Evolutionary conservation across 306 rosid genomes (phyloP).

Genomic region (Citrullus colocynthis): DNA sequence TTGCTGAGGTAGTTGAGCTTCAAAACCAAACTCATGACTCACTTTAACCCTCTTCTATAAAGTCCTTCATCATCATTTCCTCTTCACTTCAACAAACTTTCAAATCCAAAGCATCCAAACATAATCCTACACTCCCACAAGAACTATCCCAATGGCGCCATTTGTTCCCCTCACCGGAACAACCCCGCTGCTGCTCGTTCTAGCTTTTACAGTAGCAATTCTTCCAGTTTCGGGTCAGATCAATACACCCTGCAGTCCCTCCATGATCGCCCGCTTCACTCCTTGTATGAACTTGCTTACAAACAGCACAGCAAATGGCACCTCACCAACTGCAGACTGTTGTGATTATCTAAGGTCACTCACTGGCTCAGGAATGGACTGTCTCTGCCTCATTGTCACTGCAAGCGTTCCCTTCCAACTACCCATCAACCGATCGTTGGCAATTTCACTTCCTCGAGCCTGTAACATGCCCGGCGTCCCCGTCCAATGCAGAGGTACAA

Average conservation of each 20-base stretch:
- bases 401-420: slow-evolving; percentile 30
- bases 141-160: slow-evolving; percentile 18
- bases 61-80: slow-evolving; percentile 16
- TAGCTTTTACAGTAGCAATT: slow-evolving; percentile 16
- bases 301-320: slow-evolving; percentile 33
- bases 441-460: slow-evolving; percentile 75
- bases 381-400: slow-evolving; percentile 37
- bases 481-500: slow-evolving; percentile 48
- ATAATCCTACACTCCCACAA: neutral
- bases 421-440: slow-evolving; percentile 52
- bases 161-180: neutral
- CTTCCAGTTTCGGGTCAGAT: slow-evolving; percentile 33
- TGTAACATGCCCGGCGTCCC: slow-evolving; percentile 71
- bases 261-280: slow-evolving; percentile 34
- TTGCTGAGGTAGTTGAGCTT: slow-evolving; percentile 65
- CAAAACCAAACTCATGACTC: slow-evolving; percentile 42
- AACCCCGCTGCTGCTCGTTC: slow-evolving; percentile 4
- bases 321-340: slow-evolving; percentile 36
- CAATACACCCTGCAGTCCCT: slow-evolving; percentile 42
- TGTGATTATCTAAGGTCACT: slow-evolving; percentile 34
- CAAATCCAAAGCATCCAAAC: neutral
- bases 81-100: slow-evolving; percentile 11
- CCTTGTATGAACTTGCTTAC: slow-evolving; percentile 38
- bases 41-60: slow-evolving; percentile 30
- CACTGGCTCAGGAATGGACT: slow-evolving; percentile 27